Conservation (phyloP, 306 rosid genomes). For the Crotalaria pallida region DNA sequence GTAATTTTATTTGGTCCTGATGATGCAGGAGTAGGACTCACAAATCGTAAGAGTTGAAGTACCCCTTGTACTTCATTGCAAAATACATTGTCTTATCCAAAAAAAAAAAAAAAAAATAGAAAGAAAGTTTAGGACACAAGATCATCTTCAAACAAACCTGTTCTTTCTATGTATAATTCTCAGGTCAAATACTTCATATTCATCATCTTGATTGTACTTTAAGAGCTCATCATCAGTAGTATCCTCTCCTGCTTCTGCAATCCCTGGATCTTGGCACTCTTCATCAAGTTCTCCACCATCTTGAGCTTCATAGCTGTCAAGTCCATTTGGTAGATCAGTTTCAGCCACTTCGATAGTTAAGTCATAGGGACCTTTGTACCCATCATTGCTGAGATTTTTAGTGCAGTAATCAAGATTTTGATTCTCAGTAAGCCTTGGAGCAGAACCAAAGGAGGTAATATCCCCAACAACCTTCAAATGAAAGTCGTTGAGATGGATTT, state of each 20-base stretch:
- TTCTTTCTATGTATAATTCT: constrained; percentile 90
- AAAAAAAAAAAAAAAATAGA: too few relatives aligned
- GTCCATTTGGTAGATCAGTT: constrained; percentile 35
- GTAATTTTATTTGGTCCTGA: too few relatives aligned
- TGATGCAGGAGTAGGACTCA: too few relatives aligned
- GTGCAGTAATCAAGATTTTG: constrained; percentile 25
- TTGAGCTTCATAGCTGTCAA: constrained; percentile 21
- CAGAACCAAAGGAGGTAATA: constrained; percentile 36
- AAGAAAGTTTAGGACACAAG: constrained; percentile 5
- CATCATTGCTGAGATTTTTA: constrained; percentile 23
- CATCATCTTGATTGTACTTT: constrained; percentile 48
- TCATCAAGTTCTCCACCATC: constrained; percentile 25
- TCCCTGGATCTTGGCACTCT: constrained; percentile 36
- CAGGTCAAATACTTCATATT: constrained; percentile 75
- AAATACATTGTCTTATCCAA: too few relatives aligned
- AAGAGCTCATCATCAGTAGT: constrained; percentile 50
- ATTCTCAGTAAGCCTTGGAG: constrained; percentile 16
- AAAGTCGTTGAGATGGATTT: constrained; percentile 33
- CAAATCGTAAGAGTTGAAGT: too few relatives aligned
- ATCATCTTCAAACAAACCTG: constrained; percentile 52
- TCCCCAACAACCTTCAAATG: constrained; percentile 38
- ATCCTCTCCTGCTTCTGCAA: constrained; percentile 45
- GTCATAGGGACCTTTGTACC: constrained; percentile 32
- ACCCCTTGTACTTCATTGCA: too few relatives aligned
- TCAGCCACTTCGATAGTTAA: constrained; percentile 30